These are phyloP conservation scores for Phytopythium montanum DNA, from an alignment of 352 stramenopile genomes.

Conservation along the genomic window DNA sequence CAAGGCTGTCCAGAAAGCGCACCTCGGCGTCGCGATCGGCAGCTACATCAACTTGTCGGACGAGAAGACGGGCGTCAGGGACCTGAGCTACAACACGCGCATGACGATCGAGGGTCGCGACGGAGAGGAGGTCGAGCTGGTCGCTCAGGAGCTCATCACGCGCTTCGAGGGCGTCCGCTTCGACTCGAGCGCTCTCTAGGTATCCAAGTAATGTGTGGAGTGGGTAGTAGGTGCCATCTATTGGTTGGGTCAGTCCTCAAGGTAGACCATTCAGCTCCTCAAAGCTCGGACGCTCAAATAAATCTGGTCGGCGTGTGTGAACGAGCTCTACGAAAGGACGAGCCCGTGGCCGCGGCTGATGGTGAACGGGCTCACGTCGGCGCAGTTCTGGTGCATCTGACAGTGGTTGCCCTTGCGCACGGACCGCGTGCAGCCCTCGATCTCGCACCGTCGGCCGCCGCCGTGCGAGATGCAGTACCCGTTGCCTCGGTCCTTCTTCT, in stretches of 20 bases:
- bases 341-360: slow-evolving; percentile 30
- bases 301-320: neutral
- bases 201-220: neutral
- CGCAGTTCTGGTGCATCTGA: slow-evolving; percentile 49
- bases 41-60: slow-evolving; percentile 83
- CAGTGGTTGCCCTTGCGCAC: slow-evolving; percentile 78
- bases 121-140: slow-evolving; percentile 42
- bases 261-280: neutral
- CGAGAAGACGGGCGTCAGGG: slow-evolving; percentile 45
- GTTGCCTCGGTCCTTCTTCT: slow-evolving; percentile 81
- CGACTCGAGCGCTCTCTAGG: neutral
- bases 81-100: slow-evolving; percentile 63
- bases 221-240: neutral
- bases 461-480: slow-evolving; percentile 81
- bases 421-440: slow-evolving; percentile 49
- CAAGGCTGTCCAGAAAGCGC: slow-evolving; percentile 57
- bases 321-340: neutral
- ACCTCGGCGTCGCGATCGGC: slow-evolving; percentile 69
- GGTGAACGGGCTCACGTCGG: slow-evolving; percentile 32
- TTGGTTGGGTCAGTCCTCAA: neutral
- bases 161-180: slow-evolving; percentile 23
- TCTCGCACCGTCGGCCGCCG: slow-evolving; percentile 64
- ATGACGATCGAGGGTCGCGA: slow-evolving; percentile 67
- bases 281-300: neutral
- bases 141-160: slow-evolving; percentile 38